These are phyloP conservation scores for Peronospora tabacina DNA, from an alignment of 352 stramenopile genomes.

Conservation along the genomic window DNA sequence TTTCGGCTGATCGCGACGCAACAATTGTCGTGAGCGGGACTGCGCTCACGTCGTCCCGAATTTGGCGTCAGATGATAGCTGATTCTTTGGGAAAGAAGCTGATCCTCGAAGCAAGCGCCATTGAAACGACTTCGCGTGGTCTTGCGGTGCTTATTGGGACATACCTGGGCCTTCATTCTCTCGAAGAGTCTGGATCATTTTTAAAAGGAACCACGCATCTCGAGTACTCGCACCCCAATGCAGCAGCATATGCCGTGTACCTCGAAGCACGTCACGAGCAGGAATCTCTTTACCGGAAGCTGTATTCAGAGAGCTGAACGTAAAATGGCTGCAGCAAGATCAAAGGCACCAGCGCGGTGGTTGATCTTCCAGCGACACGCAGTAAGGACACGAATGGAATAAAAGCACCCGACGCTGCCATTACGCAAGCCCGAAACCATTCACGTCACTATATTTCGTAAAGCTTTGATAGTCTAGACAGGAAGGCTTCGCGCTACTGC, in stretches of 20 bases:
- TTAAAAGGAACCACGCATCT: constrained; percentile 15
- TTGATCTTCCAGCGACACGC: constrained; percentile 2
- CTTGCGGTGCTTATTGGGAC: constrained; percentile 66
- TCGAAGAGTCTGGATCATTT: constrained; percentile 35
- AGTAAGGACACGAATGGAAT: constrained; percentile 4
- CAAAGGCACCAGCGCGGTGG: constrained; percentile 1
- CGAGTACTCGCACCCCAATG: constrained; percentile 35
- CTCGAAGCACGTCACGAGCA: constrained; percentile 57
- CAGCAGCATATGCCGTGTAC: constrained; percentile 48
- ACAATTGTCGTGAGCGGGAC: constrained; percentile 73
- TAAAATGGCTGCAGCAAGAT: constrained; percentile 3
- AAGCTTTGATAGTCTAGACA: constrained; percentile 5
- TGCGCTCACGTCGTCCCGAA: constrained; percentile 61
- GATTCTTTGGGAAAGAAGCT: constrained; percentile 73
- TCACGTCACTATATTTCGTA: background rate
- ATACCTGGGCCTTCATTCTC: constrained; percentile 49
- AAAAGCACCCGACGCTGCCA: constrained; percentile 1
- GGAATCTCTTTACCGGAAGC: constrained; percentile 62
- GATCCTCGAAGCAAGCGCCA: constrained; percentile 47
- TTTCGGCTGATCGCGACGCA: constrained; percentile 42
- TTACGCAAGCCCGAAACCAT: constrained; percentile 3
- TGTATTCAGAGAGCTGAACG: constrained; percentile 35
- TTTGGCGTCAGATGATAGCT: constrained; percentile 85
- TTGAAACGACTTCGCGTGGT: constrained; percentile 79
- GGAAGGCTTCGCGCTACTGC: constrained; percentile 2